phyloP scores from a whole-genome alignment of 768 basidiomycete species.

The Serendipita indica region DNA sequence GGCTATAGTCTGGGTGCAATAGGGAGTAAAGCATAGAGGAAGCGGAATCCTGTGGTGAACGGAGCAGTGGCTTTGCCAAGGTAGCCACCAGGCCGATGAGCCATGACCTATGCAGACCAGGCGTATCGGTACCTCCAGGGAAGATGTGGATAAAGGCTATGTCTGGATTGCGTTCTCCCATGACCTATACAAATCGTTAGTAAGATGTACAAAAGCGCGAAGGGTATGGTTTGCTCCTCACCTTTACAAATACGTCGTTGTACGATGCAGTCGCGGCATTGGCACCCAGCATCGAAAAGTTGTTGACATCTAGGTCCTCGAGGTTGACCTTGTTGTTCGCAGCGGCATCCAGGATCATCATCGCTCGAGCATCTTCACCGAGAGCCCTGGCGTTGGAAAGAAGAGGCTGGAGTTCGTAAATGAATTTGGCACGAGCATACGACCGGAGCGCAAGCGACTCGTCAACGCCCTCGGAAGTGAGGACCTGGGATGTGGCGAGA shows the following conservation, averaged over 20 bases:
- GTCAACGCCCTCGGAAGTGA: constrained; percentile 12
- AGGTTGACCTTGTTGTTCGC: constrained; percentile 13
- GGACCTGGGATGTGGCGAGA: not conserved
- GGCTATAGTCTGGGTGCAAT: not conserved
- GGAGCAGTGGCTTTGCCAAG: not conserved
- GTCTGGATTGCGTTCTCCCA: constrained; percentile 9
- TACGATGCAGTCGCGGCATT: not conserved
- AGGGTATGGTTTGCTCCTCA: not conserved
- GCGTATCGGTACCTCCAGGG: constrained; percentile 11
- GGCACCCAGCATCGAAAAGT: not conserved
- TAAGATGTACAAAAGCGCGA: not conserved
- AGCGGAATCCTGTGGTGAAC: not conserved
- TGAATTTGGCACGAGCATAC: constrained; percentile 9
- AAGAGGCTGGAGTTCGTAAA: constrained; percentile 12
- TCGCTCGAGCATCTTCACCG: constrained; percentile 13
- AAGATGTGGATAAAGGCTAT: constrained; percentile 12
- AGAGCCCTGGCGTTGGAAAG: constrained; percentile 8
- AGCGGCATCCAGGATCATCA: constrained; percentile 10
- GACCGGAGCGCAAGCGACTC: not conserved
- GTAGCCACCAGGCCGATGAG: not conserved
- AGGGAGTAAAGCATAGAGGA: not conserved
- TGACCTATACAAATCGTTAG: not conserved
- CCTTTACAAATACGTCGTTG: constrained; percentile 5
- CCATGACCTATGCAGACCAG: not conserved
- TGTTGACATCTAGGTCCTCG: constrained; percentile 16